Conservation (phyloP, 805 yeast species). For the Candida patagonica region DNA sequence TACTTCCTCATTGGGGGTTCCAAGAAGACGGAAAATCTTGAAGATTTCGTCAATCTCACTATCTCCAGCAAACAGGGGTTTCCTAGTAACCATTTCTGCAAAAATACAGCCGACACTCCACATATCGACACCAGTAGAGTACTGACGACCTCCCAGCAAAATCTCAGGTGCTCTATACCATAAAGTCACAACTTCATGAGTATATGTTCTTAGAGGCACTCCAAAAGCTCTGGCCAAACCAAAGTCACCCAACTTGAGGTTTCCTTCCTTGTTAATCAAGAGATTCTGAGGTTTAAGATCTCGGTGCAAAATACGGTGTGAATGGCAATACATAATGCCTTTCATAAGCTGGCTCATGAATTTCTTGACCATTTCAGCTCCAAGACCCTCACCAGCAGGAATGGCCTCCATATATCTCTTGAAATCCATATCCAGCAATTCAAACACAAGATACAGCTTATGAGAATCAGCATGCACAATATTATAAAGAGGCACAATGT, state of each 20-base stretch:
- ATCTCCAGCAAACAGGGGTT: conserved; percentile 94
- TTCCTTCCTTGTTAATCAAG: conserved; percentile 91
- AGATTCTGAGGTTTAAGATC: conserved; percentile 95
- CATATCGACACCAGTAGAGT: conserved; percentile 96
- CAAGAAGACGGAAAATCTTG: conserved; percentile 82
- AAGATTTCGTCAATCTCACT: conserved; percentile 96
- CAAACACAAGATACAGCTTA: conserved; percentile 87
- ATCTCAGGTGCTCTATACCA: conserved; percentile 99
- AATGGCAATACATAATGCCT: conserved; percentile 89
- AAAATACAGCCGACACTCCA: conserved; percentile 98
- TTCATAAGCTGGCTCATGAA: conserved; percentile 87
- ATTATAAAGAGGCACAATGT: conserved; percentile 83
- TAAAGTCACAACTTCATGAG: conserved; percentile 95
- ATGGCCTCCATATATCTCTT: conserved; percentile 95
- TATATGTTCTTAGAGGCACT: conserved; percentile 91
- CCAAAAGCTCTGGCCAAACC: conserved; percentile 97
- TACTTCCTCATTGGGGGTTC: conserved; percentile 84
- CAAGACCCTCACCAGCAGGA: conserved; percentile 84
- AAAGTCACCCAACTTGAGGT: conserved; percentile 82
- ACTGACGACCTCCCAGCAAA: conserved; percentile 89
- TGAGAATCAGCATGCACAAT: conserved; percentile 92
- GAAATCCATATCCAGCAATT: conserved; percentile 86
- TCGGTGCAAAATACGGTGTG: conserved; percentile 88
- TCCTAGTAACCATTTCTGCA: conserved; percentile 95
- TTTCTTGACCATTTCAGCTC: conserved; percentile 80